These are phyloP conservation scores for Pisolithus marmoratus DNA, from an alignment of 768 basidiomycete genomes.

Conservation along the genomic window DNA sequence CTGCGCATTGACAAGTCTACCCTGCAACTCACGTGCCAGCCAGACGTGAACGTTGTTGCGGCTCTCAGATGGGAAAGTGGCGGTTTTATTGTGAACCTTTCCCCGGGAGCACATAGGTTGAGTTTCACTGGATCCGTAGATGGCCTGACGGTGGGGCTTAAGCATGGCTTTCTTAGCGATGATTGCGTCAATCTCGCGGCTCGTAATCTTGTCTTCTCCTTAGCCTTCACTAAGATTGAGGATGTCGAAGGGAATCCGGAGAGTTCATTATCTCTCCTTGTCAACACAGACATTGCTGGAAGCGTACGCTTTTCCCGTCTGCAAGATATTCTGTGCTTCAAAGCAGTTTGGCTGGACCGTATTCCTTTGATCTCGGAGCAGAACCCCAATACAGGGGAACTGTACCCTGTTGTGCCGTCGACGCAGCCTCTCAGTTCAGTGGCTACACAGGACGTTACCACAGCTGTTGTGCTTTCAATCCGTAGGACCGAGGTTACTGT, in stretches of 20 bases:
- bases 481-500: conserved; percentile 68
- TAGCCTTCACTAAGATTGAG: conserved; percentile 56
- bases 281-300: conserved; percentile 84
- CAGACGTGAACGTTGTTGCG: conserved; percentile 89
- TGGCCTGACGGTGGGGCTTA: conserved; percentile 74
- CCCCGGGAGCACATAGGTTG: conserved; percentile 65
- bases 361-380: conserved; percentile 67
- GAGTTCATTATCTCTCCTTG: conserved; percentile 61
- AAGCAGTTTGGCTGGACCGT: conserved; percentile 89
- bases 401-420: conserved; percentile 14
- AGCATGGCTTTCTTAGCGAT: conserved; percentile 81
- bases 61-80: conserved; percentile 92
- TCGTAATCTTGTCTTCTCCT: conserved; percentile 74
- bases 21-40: conserved; percentile 81
- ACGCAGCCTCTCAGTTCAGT: conserved; percentile 8
- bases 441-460: conserved; percentile 46
- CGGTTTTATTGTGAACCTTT: conserved; percentile 76
- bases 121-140: conserved; percentile 76
- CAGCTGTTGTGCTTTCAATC: conserved; percentile 61
- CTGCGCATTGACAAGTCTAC: conserved; percentile 88
- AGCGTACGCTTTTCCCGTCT: conserved; percentile 78
- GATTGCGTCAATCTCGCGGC: conserved; percentile 78
- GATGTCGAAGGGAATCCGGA: conserved; percentile 29
- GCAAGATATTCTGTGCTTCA: conserved; percentile 91
- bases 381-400: conserved; percentile 13